phyloP scores from a whole-genome alignment of 2,329 filamentous ascomycete species.

The Penicillium sp. region DNA sequence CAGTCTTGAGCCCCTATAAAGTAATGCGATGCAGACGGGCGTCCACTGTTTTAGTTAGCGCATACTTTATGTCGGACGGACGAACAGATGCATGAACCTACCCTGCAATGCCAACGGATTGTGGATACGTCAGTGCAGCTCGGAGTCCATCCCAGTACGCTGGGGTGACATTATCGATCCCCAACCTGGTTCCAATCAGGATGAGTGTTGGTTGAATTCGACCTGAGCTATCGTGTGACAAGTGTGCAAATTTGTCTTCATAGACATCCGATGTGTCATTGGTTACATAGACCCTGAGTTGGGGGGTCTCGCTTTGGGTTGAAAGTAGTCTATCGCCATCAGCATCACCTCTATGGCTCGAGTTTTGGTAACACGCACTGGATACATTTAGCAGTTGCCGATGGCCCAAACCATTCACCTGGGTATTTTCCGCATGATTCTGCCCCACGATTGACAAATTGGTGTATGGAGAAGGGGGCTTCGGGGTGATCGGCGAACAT shows the following conservation, averaged over 20 bases:
- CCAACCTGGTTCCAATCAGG: conserved; percentile 81
- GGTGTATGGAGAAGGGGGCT: conserved; percentile 92
- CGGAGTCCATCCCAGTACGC: conserved; percentile 96
- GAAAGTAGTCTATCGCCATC: conserved; percentile 65
- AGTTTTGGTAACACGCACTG: conserved; percentile 59
- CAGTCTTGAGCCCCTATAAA: conserved; percentile 72
- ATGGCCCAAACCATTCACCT: conserved; percentile 98
- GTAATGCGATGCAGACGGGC: conserved; percentile 85
- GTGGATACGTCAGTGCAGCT: conserved; percentile 76
- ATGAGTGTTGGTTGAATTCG: conserved; percentile 81
- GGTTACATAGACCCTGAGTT: conserved; percentile 80
- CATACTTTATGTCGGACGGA: conserved; percentile 23
- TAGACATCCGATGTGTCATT: conserved; percentile 91
- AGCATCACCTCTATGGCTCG: conserved; percentile 2
- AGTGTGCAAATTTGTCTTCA: conserved; percentile 78
- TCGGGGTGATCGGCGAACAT: conserved; percentile 83
- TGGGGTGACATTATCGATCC: conserved; percentile 90
- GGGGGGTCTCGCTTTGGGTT: conserved; percentile 61
- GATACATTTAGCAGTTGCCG: conserved; percentile 89
- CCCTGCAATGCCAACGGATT: conserved; percentile 96
- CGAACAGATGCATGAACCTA: conserved; percentile 44
- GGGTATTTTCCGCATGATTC: conserved; percentile 88
- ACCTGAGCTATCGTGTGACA: conserved; percentile 67
- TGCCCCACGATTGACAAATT: conserved; percentile 86
- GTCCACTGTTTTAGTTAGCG: conserved; percentile 61